Evolutionary conservation across 129 eudicot genomes (phyloP).

Genomic region (Pseudognaphalium luteoalbum): DNA sequence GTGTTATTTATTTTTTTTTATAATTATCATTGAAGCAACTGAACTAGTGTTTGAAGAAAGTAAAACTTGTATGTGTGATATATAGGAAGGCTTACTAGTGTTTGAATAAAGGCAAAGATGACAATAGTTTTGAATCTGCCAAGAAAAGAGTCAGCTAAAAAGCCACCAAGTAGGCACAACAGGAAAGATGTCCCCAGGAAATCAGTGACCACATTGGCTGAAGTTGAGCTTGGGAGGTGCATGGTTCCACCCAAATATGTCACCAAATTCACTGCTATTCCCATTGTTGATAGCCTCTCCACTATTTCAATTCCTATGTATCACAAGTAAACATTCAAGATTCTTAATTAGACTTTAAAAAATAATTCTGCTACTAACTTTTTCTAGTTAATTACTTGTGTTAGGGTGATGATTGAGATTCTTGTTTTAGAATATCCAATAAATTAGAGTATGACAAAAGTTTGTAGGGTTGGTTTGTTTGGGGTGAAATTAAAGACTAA

Average conservation of each 20-base stretch:
- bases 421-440: background rate
- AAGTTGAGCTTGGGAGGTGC: constrained; percentile 86
- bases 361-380: background rate
- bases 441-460: background rate
- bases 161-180: constrained; percentile 88
- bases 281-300: constrained; percentile 99
- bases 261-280: constrained; percentile 94
- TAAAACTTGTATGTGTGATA: background rate
- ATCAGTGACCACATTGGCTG: constrained; percentile 89
- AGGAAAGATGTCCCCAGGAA: constrained; percentile 91
- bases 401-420: background rate
- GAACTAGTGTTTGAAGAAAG: too few relatives aligned
- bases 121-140: constrained; percentile 86
- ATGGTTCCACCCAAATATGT: constrained; percentile 83
- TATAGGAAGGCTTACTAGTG: constrained; percentile 38
- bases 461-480: constrained; percentile 1
- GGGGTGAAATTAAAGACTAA: background rate
- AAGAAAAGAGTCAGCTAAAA: constrained; percentile 85
- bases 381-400: background rate
- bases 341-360: background rate
- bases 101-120: constrained; percentile 65
- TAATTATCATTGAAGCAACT: too few relatives aligned
- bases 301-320: constrained; percentile 69
- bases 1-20: too few relatives aligned
- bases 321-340: constrained; percentile 13